phyloP scores from a whole-genome alignment of 805 yeast genomes.

The Hanseniaspora guilliermondii region DNA sequence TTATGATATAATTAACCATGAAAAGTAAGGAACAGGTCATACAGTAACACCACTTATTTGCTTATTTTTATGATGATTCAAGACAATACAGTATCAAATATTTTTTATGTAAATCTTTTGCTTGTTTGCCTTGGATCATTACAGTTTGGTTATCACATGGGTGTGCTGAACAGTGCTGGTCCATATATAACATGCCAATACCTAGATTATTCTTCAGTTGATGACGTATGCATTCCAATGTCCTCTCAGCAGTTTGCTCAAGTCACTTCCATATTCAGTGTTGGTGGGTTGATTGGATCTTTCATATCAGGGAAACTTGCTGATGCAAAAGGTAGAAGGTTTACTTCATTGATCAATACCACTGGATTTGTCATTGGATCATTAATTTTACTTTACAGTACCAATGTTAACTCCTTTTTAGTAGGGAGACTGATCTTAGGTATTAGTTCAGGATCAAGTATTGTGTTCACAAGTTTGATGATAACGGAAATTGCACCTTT shows the following conservation, averaged over 20 bases:
- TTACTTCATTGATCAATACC: slow-evolving; percentile 40
- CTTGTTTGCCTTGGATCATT: slow-evolving; percentile 66
- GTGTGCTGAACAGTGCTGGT: slow-evolving; percentile 87
- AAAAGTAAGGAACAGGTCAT: too few species aligned
- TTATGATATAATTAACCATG: too few species aligned
- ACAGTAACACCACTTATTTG: background rate
- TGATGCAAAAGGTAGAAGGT: slow-evolving; percentile 52
- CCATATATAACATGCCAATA: slow-evolving; percentile 47
- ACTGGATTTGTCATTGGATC: slow-evolving; percentile 50
- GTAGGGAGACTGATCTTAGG: slow-evolving; percentile 73
- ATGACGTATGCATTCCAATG: slow-evolving; percentile 46
- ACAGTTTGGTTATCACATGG: slow-evolving; percentile 90
- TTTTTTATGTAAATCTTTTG: slow-evolving; percentile 34
- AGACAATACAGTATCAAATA: slow-evolving; percentile 20
- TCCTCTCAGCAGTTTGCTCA: slow-evolving; percentile 50
- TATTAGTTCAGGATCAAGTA: slow-evolving; percentile 72
- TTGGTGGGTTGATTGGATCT: slow-evolving; percentile 77
- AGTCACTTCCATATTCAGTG: slow-evolving; percentile 63
- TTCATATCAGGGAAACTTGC: slow-evolving; percentile 53
- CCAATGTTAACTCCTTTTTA: slow-evolving; percentile 33
- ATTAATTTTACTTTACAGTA: slow-evolving; percentile 40
- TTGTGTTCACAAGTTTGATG: slow-evolving; percentile 74
- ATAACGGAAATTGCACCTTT: slow-evolving; percentile 71
- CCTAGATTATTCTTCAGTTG: slow-evolving; percentile 20
- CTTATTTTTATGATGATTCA: background rate